These are phyloP conservation scores for Mrakia frigida DNA, from an alignment of 768 basidiomycete species.

Conservation along the genomic window DNA sequence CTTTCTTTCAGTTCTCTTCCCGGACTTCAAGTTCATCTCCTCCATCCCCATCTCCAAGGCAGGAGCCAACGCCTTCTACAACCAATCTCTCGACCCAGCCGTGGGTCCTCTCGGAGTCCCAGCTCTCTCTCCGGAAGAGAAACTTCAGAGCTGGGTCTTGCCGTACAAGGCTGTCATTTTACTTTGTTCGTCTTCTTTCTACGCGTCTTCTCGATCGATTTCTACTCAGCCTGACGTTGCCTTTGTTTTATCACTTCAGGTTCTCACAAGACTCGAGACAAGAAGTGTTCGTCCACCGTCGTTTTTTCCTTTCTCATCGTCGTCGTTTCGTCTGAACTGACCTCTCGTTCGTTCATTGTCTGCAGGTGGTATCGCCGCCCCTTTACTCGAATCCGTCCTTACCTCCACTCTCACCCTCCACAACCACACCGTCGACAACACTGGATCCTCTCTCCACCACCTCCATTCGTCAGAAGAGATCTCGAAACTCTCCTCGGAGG, in stretches of 20 bases:
- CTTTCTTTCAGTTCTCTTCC: constrained; percentile 59
- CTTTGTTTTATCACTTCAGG: constrained; percentile 49
- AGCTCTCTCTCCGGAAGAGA: constrained; percentile 41
- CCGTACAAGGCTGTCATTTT: constrained; percentile 88
- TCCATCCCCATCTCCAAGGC: constrained; percentile 60
- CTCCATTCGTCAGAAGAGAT: constrained; percentile 47
- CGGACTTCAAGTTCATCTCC: constrained; percentile 80
- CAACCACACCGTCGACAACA: constrained; percentile 39
- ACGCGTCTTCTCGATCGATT: neutral
- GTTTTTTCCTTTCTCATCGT: too few species aligned
- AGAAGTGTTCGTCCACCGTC: constrained; percentile 55
- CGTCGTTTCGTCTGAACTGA: too few species aligned
- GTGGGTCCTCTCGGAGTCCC: constrained; percentile 35
- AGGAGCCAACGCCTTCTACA: constrained; percentile 68
- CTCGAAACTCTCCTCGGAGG: constrained; percentile 58
- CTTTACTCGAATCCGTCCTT: constrained; percentile 45
- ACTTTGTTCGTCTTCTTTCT: constrained; percentile 59
- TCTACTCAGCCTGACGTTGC: neutral
- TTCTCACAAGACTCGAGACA: constrained; percentile 89
- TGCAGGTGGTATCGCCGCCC: constrained; percentile 62
- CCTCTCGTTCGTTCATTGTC: too few species aligned
- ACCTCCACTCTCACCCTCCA: constrained; percentile 50
- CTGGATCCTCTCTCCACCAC: constrained; percentile 43
- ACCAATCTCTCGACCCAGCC: constrained; percentile 57
- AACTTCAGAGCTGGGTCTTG: constrained; percentile 66